Evolutionary conservation across 805 yeast species (phyloP), one percentile per base, ranked within the genome.

Genomic region (Ogataea glucozyma): DNA sequence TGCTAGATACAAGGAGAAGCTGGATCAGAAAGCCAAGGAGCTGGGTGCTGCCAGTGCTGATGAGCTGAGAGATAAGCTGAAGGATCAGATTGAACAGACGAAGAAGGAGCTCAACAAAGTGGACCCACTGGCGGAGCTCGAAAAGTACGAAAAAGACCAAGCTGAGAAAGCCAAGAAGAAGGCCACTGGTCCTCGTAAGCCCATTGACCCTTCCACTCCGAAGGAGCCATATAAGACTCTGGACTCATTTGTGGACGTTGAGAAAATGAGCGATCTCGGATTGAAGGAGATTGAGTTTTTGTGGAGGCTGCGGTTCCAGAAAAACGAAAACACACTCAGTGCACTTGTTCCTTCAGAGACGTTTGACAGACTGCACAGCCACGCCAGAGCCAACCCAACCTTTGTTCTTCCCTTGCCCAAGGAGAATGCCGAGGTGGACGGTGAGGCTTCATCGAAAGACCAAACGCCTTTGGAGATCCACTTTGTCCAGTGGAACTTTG

Each of bases 401-500:
- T 93, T 93, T 65, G 83, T 93, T n/a, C 72, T 93, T 18, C 99
- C 99, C 0, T 67, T 93, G 42, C 96, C 97, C 4, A 79, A 83
- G 53, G 79, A 70, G 14, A 68, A 69, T 26, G 70, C 68, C 11
- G 72, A 66, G 11, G 60, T 62, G 5, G 75, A 71, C 4, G 37
- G 38, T 3, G 44, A 31, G 3, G 53, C 64, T 7, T 53, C 51
- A 1, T 64, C 58, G 11, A 68, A 67, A 3, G 48, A 42, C 20
- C 48, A 46, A 12, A 63, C 65, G 3, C 67, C 67, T 31, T 81
- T 45, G 57, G 99, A 93, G 66, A 74, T 93, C 67, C 97, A 93
- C 60, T 88, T 85, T 61, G 79, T 90, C 17, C 98, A 93, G 67
- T 93, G 99, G 99, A 73, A 80, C 14, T 87, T 88, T 61, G 90